Evolutionary conservation across 106 monocot genomes (phyloP).

Genomic region (Phalaenopsis aphrodite): DNA sequence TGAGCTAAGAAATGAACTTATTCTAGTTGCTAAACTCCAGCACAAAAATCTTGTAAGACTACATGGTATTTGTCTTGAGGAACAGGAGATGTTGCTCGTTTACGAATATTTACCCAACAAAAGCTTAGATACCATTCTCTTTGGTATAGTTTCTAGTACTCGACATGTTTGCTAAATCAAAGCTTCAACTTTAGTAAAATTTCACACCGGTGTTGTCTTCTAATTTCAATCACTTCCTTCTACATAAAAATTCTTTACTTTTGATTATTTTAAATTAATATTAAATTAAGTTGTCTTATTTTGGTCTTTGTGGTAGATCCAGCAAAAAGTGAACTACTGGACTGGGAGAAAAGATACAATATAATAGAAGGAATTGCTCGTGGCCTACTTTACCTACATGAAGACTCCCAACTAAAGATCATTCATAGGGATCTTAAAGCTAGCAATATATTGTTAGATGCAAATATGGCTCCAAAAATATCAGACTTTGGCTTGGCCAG

Average conservation of each 20-base stretch:
- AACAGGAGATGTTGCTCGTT: constrained; percentile 20
- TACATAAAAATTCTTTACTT: no score
- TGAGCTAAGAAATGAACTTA: constrained; percentile 23
- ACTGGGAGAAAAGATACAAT: constrained; percentile 8
- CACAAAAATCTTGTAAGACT: constrained; percentile 28
- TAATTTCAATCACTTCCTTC: neutral
- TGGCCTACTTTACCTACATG: constrained; percentile 13
- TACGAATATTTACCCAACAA: constrained; percentile 32
- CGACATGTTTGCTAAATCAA: neutral
- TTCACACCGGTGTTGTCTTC: neutral
- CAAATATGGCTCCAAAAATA: constrained; percentile 16
- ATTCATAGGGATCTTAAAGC: constrained; percentile 20
- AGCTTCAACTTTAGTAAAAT: neutral
- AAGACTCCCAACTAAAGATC: constrained; percentile 11
- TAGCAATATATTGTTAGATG: constrained; percentile 11
- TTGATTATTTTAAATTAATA: no score
- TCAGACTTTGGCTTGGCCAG: constrained; percentile 19
- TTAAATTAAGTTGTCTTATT: no score
- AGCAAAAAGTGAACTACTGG: neutral
- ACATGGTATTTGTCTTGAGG: constrained; percentile 21
- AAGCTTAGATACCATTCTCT: constrained; percentile 23
- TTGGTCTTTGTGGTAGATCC: constrained; percentile 1
- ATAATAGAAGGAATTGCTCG: constrained; percentile 16
- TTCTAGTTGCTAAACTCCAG: constrained; percentile 24
- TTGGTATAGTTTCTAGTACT: constrained; percentile 11